Percentiles rank a stretch among this genome's conserved stretches.
Evolutionary conservation across 805 yeast genomes (phyloP).

Genomic region (Vanderwaltozyma polyspora): DNA sequence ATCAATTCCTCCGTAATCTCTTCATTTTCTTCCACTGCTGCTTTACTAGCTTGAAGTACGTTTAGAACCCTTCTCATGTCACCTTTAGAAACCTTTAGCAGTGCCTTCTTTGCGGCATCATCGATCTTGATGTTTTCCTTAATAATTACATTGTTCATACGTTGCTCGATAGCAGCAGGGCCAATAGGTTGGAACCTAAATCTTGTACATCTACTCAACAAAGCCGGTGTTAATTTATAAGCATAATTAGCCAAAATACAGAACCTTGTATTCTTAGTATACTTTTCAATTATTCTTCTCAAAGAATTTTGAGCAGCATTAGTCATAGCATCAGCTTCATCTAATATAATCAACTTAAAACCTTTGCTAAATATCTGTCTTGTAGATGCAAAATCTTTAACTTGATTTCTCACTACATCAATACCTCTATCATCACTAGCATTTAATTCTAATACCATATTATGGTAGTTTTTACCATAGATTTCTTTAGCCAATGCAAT

Average conservation of each 20-base stretch:
- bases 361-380: conserved; percentile 83
- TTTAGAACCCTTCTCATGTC: conserved; percentile 95
- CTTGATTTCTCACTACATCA: conserved; percentile 94
- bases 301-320: conserved; percentile 76
- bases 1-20: conserved; percentile 65
- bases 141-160: conserved; percentile 58
- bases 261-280: conserved; percentile 88
- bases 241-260: conserved; percentile 93
- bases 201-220: conserved; percentile 87
- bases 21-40: conserved; percentile 45
- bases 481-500: conserved; percentile 79
- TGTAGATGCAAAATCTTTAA: conserved; percentile 92
- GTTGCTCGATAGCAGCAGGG: conserved; percentile 51
- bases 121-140: conserved; percentile 52
- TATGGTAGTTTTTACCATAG: conserved; percentile 69
- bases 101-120: conserved; percentile 49
- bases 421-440: conserved; percentile 98
- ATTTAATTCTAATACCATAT: conserved; percentile 89
- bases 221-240: conserved; percentile 90
- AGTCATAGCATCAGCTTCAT: conserved; percentile 95
- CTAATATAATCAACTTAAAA: conserved; percentile 82
- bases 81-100: conserved; percentile 70
- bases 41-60: conserved; percentile 87
- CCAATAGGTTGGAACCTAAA: conserved; percentile 83
- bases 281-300: conserved; percentile 74